Evolutionary conservation across 192 early-diverging fungal species (phyloP), one percentile per base, ranked within the genome.

Genomic region (Coemansia reversa): DNA sequence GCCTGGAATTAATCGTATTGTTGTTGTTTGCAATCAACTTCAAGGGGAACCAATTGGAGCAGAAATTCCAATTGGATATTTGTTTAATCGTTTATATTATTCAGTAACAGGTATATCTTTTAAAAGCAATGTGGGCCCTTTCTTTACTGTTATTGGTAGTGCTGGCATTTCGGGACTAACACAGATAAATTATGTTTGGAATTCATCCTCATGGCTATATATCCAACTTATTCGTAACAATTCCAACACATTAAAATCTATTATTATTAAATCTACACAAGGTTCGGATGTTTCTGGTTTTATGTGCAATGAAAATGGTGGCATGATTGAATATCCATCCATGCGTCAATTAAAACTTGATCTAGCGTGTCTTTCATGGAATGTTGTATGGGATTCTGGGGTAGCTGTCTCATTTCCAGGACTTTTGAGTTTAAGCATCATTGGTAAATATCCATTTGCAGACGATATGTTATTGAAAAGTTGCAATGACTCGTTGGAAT

Each of bases 381-480:
- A 45, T 47, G 0, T 9, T 59, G 16, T 23, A 45, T 18, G 24
- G 24, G 33, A 32, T 7, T 23, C 14, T n/a, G 35, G 14, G 16
- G 16, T 42, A 22, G 32, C 19, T 19, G 23, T 19, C n/a, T 23
- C 35, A 14, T 59, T 59, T 16, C 58, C 58, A 2, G 25, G 18
- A 25, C 58, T 59, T 11, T 29, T 24, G 6, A 32, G 42, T 7
- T 22, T 59, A 8, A 2, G 12, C 14, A 35, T 59, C 8, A 30
- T 24, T 23, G 35, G 35, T 20, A 32, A 22, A 39, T 59, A 59
- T 16, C 58, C 58, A 25, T 59, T 59, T 59, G 32, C 12, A 9
- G 58, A 59, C 22, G 30, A 59, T 35, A 25, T 23, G 4, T 20
- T 59, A 14, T 18, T 59, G 20, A 59, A 33, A 59, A 20, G 20